Evolutionary conservation across 108 stramenopile genomes (phyloP).

Genomic region (Licmophora abbreviata): DNA sequence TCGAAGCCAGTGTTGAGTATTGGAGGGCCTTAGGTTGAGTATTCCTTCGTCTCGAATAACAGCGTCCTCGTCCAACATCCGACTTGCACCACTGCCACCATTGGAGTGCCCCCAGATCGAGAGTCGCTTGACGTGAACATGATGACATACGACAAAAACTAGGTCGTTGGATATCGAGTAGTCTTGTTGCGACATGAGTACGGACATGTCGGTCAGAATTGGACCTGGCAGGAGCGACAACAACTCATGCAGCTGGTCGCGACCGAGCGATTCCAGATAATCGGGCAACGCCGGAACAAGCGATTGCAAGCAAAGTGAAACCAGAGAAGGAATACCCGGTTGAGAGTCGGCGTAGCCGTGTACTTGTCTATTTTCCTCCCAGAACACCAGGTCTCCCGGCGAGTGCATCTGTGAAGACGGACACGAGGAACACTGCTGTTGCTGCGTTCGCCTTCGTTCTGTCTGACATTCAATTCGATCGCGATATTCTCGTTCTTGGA

Average conservation of each 20-base stretch:
- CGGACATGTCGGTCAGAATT: background rate
- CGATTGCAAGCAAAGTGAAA: conserved; percentile 1
- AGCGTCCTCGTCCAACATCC: no score
- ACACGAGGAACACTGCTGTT: no score
- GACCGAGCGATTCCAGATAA: background rate
- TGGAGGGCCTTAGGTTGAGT: background rate
- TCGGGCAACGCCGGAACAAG: background rate
- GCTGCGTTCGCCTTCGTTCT: no score
- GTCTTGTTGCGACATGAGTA: background rate
- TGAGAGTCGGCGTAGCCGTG: no score
- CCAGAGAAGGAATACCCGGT: no score
- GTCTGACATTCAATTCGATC: background rate
- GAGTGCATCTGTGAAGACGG: background rate
- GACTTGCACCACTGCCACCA: no score
- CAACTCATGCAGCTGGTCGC: background rate
- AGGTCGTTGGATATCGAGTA: background rate
- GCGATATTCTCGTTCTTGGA: background rate
- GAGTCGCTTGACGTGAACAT: background rate
- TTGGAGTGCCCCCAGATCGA: no score
- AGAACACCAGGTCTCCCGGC: background rate
- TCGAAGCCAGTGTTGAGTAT: background rate
- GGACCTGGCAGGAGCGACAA: background rate
- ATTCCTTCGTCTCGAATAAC: background rate
- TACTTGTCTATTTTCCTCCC: background rate
- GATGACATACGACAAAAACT: background rate